Evolutionary conservation across 495 filamentous ascomycete genomes (phyloP), one percentile per base, ranked within the genome.

Genomic region (Aspergillus mulundensis): DNA sequence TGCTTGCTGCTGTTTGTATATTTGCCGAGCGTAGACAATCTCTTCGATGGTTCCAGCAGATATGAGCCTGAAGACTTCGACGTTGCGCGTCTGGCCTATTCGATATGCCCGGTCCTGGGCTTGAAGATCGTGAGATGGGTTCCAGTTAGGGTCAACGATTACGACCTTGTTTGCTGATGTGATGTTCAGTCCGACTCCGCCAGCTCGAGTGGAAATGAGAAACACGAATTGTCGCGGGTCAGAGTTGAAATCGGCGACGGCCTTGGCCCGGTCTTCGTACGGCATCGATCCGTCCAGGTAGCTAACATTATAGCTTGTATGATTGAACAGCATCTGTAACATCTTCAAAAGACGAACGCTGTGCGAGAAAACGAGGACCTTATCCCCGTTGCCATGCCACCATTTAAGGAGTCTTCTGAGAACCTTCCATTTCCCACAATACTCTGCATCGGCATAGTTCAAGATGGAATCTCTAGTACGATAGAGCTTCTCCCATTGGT

Each of bases 1-100:
- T 2, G 94, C 94, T 66, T 97, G 94, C 63, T 98, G 94, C 65
- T 98, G 94, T 66, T 98, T 98, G 76, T 97, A 98, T 53, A 98
- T 96, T 64, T 98, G 94, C 10, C 94, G 82, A 0, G 94, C 94
- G 63, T 98, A 98, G 32, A 96, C 89, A 57, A 96, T 96, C 70
- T 98, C 94, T 64, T 98, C 94, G 53, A 98, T 92, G 0, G 95
- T 97, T 15, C 94, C 94, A 0, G 87, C 85, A 7, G 86, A 92
- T n/a, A 98, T 84, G 23, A 98, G 82, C 14, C 94, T 87, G 72
- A 95, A 97, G 10, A 98, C 95, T 63, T 97, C 95, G 5, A 98
- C 94, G 62, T 98, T 91, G 5, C 94, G 83, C 0, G 82, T 79
- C 70, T 98, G 94, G 10, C 94, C 94, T 59, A 98, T 97, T 15